These are phyloP conservation scores for Ganoderma leucocontextum DNA, from an alignment of 1,284 basidiomycete genomes.

Conservation along the genomic window DNA sequence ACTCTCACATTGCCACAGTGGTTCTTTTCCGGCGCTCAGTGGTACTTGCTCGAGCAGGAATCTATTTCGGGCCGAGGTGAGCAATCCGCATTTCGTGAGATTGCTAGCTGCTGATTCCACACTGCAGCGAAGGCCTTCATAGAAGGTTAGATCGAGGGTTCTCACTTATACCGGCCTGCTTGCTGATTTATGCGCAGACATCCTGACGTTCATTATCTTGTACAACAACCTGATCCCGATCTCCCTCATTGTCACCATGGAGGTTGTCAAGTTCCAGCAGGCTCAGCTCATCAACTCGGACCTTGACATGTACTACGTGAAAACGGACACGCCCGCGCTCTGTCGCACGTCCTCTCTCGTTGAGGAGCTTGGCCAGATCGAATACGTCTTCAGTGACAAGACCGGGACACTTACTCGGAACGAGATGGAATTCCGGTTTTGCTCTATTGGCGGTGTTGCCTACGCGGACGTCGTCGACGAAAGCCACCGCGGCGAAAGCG, in stretches of 20 bases:
- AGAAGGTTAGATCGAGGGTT: conserved; percentile 58
- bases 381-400: conserved; percentile 99
- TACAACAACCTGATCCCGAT: conserved; percentile 99
- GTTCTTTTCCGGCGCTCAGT: conserved; percentile 85
- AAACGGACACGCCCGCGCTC: conserved; percentile 94
- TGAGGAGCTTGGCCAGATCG: conserved; percentile 98
- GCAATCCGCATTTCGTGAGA: neutral
- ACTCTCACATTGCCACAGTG: conserved; percentile 51
- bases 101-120: conserved; percentile 9
- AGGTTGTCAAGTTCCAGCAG: conserved; percentile 99
- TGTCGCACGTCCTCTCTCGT: conserved; percentile 98
- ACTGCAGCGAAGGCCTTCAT: conserved; percentile 77
- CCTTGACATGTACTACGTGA: conserved; percentile 94
- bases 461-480: conserved; percentile 94
- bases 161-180: conserved; percentile 2
- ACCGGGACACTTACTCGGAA: conserved; percentile 97
- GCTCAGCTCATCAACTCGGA: conserved; percentile 97
- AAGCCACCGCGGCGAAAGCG: conserved; percentile 68
- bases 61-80: conserved; percentile 69
- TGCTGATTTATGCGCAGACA: conserved; percentile 60
- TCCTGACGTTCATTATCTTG: conserved; percentile 97
- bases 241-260: conserved; percentile 99
- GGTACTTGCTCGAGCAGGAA: conserved; percentile 78
- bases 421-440: conserved; percentile 98
- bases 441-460: conserved; percentile 87